Base-by-base conservation (phyloP, 2,329 filamentous ascomycete genomes). In the Botrytis squamosa region DNA sequence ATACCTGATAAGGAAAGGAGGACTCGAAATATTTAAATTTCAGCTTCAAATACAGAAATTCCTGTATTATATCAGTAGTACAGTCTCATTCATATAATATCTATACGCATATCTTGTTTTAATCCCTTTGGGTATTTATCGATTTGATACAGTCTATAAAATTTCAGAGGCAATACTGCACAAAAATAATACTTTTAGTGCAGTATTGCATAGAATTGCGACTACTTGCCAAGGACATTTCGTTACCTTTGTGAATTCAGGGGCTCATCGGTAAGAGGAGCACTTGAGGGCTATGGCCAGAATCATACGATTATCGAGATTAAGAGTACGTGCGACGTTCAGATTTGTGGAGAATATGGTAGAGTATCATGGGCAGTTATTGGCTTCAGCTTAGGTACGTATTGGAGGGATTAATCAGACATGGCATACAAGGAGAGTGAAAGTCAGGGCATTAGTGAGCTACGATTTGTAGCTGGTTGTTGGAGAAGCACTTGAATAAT, bases 71-170 rank as follows among this genome's bases (percentile, higher is more conserved):
- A 49, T 49, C 20, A 22, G 0, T 22, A 22, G 44, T 49, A 22
- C 3, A 49, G 20, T 8, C 44, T 1, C 44, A 10, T 49, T 4
- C 8, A 49, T 49, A 49, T 4, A 49, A 22, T 1, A 49, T 49
- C 20, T 49, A 22, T 86, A 85, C 79, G 82, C 82, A 4, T 89
- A 89, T 80, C 79, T 85, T 25, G 89, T 89, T 77, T 81, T 83
- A n/a, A 82, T 87, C 0, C 84, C 85, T 0, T 87, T 87, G 0
- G 86, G 83, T 4, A 81, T 87, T 49, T 88, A 90, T 77, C 86
- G 84, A n/a, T 79, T 83, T 68, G 88, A 90, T 75, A 75, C 87
- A 5, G 73, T 83, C 0, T 89, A 75, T 86, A 85, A 2, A 88
- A 85, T 80, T 89, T 84, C 80, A 84, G 85, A 52, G 81, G 81